phyloP scores from a whole-genome alignment of 441 rosid genomes.

The Arabidopsis lyrata region DNA sequence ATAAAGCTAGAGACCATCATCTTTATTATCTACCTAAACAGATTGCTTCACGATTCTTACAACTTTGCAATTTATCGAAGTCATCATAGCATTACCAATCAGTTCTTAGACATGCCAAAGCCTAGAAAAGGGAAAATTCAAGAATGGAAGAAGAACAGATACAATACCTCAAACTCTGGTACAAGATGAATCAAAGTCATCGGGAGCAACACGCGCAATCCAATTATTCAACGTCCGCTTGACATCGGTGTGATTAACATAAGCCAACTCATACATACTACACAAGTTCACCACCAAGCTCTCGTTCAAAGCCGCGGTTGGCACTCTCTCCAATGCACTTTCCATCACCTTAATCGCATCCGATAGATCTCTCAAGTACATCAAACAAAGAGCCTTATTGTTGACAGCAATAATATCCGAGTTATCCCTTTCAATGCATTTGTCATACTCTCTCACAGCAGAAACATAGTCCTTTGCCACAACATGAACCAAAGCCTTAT shows the following conservation, averaged over 20 bases:
- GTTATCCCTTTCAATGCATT: slow-evolving; percentile 84
- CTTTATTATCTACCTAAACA: background rate
- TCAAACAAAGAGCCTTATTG: slow-evolving; percentile 86
- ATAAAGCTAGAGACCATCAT: background rate
- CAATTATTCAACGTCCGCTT: slow-evolving; percentile 84
- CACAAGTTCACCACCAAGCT: slow-evolving; percentile 81
- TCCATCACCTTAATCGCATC: slow-evolving; percentile 85
- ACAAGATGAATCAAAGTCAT: slow-evolving; percentile 89
- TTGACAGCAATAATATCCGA: slow-evolving; percentile 76
- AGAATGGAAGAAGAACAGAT: slow-evolving; percentile 1
- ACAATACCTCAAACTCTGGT: slow-evolving; percentile 66
- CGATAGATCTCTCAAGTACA: slow-evolving; percentile 87
- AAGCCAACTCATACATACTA: slow-evolving; percentile 88
- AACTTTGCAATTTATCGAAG: background rate
- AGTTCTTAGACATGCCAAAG: background rate
- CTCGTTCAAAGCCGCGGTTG: slow-evolving; percentile 83
- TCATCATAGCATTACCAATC: background rate
- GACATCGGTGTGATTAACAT: slow-evolving; percentile 82
- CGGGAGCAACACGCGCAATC: slow-evolving; percentile 91
- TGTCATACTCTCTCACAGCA: slow-evolving; percentile 85
- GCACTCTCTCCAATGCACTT: slow-evolving; percentile 84
- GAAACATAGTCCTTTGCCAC: slow-evolving; percentile 88
- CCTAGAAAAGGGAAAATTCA: background rate
- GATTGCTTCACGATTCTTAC: background rate
- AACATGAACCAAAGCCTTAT: slow-evolving; percentile 80